Evolutionary conservation across 768 basidiomycete genomes (phyloP), one percentile per base, ranked within the genome.

Genomic region (Tricholoma furcatifolium): DNA sequence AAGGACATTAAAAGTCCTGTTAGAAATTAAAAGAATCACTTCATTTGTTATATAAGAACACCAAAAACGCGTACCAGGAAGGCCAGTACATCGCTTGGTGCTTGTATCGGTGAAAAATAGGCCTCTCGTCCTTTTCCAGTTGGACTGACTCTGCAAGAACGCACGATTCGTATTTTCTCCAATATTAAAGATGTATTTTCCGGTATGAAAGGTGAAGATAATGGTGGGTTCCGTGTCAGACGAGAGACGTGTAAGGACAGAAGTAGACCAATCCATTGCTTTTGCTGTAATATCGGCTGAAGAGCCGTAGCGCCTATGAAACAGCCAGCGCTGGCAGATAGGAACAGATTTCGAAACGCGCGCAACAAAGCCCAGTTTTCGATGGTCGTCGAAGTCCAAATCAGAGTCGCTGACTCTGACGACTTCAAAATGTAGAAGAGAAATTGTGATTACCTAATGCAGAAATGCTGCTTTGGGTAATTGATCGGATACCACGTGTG

Each of bases 161-260:
- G 87, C 72, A 32, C 95, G 74, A 39, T 83, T 85, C 1, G 87
- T 84, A 53, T 87, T 88, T 68, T 97, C 93, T 7, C 91, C 87
- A 17, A 77, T 83, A 68, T 94, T 94, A 77, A 98, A 93, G 35
- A 95, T 76, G 60, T 94, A 98, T 60, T 91, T 88, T 11, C 81
- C 85, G 48, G 78, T 74, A 58, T 90, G 87, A 65, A 93, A 94
- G 1, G 79, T 75, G 58, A 96, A 69, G 54, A 88, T 70, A 21
- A 97, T 70, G 8, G 87, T 80, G 0, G 93, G 87, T 58, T 92
- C 85, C 1, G 93, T 90, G 71, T 98, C 95, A 46, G 83, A 82
- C 4, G 86, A 80, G 15, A 75, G 62, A 0, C 80, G 68, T 39
- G 78, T 81, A 50, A 86, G 70, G 23, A 87, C 81, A 3, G 80